These are phyloP conservation scores for Paxillus involutus DNA, from an alignment of 768 basidiomycete species.

Conservation along the genomic window DNA sequence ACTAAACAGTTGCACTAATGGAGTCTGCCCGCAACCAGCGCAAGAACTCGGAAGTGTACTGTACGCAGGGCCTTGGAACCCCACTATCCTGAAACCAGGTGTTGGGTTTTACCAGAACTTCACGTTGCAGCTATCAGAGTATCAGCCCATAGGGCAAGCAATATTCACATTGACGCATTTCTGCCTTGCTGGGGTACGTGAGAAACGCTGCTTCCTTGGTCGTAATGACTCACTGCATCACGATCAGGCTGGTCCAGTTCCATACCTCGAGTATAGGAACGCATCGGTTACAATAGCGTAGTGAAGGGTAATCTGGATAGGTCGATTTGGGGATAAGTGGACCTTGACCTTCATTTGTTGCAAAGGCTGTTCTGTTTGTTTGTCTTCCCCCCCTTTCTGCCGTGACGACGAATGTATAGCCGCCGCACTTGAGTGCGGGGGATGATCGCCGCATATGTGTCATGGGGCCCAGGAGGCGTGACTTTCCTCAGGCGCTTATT, in stretches of 20 bases:
- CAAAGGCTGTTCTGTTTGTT: not conserved
- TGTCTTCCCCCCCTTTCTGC: too few species aligned
- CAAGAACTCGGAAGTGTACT: slow-evolving; percentile 15
- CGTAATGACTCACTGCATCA: not conserved
- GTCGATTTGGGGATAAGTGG: not conserved
- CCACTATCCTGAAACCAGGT: not conserved
- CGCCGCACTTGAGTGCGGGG: not conserved
- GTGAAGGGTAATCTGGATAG: not conserved
- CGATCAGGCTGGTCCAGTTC: slow-evolving; percentile 11
- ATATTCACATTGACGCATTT: slow-evolving; percentile 20
- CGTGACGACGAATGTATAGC: too few species aligned
- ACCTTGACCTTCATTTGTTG: not conserved
- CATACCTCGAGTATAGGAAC: slow-evolving; percentile 21
- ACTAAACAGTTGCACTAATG: slow-evolving; percentile 16
- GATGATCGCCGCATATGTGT: not conserved
- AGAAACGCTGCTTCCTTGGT: not conserved
- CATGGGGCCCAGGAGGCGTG: too few species aligned
- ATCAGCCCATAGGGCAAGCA: slow-evolving; percentile 10
- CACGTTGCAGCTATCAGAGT: slow-evolving; percentile 9
- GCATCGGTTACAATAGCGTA: slow-evolving; percentile 15
- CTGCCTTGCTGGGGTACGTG: slow-evolving; percentile 14
- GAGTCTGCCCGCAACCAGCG: slow-evolving; percentile 13
- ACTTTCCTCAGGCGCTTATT: not conserved
- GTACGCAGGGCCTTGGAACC: slow-evolving; percentile 20
- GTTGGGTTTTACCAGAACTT: slow-evolving; percentile 22